Evolutionary conservation across 345 rosid species (phyloP), one percentile per base, ranked within the genome.

Genomic region (Physaria fendleri): DNA sequence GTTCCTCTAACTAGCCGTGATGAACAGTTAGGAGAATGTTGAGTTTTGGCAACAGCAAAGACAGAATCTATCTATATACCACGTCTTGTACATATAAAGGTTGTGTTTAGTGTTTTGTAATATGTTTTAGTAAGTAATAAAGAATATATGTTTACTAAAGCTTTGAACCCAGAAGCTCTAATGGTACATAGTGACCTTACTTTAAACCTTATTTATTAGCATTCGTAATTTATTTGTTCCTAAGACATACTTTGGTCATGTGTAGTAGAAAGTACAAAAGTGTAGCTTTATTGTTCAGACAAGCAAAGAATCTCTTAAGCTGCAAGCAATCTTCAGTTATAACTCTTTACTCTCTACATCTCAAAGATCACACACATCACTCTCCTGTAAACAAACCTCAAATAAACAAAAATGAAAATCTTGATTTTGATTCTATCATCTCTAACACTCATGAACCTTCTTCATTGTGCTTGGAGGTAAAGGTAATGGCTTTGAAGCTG

Each of bases 1-100:
- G 96, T 94, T 45, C 14, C 74, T 94, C 58, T 94, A 56, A 94
- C 99, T 10, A 90, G 96, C 65, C 79, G 87, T 4, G 99, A 80
- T 2, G 81, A 84, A 18, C 99, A 90, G 70, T 46, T 85, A 46
- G 78, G 66, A 42, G 81, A 82, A 30, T 61, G 44, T 28, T 80
- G 65, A 74, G n/a, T n/a, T n/a, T n/a, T n/a, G n/a, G n/a, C 33
- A 11, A 5, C 17, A 44, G 28, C 34, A 8, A 12, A 43, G 32
- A 32, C 1, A 9, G n/a, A 21, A 22, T 27, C 43, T 3, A n/a
- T n/a, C 5, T 44, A 29, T 35, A 15, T 45, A 16, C 39, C 49
- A 53, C 62, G 39, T 56, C 29, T 40, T 48, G 68, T 69, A 62
- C 29, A 69, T 69, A 59, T 25, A 40, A 13, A 50, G 13, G 30